Evolutionary conservation across 257 asterid species (phyloP).

Genomic region (Plantago major): DNA sequence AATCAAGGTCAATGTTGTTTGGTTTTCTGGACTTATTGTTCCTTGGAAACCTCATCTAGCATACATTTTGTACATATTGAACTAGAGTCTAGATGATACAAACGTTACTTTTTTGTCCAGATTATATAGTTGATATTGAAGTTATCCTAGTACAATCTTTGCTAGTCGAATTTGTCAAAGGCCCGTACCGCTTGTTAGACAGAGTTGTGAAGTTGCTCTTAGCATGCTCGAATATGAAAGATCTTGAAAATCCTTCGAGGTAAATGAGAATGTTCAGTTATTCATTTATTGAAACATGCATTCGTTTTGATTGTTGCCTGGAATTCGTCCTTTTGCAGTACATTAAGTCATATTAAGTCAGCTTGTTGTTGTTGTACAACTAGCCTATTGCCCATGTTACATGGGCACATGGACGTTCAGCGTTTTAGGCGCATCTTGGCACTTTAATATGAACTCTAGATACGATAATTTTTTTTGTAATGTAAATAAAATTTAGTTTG

Average conservation of each 20-base stretch:
- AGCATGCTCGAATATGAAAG: slow-evolving; percentile 82
- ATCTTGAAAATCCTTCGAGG: slow-evolving; percentile 90
- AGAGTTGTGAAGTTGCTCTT: slow-evolving; percentile 98
- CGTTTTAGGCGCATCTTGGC: too few species aligned
- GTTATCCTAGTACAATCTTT: too few species aligned
- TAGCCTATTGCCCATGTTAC: background rate
- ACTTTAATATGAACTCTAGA: too few species aligned
- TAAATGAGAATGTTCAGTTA: slow-evolving; percentile 13
- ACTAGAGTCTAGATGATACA: too few species aligned
- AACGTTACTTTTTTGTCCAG: too few species aligned
- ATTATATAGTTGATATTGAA: too few species aligned
- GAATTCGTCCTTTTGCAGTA: slow-evolving; percentile 34
- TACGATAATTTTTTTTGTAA: too few species aligned
- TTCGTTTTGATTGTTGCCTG: background rate
- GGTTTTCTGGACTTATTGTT: background rate
- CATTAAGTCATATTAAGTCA: slow-evolving; percentile 28
- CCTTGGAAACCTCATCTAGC: too few species aligned
- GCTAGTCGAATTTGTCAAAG: slow-evolving; percentile 70
- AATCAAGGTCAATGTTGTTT: background rate
- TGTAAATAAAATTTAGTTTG: too few species aligned
- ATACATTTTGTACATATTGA: too few species aligned
- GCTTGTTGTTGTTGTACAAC: background rate
- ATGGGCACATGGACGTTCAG: too few species aligned
- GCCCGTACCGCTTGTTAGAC: slow-evolving; percentile 83
- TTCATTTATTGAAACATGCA: background rate